phyloP scores from a whole-genome alignment of 2,329 filamentous ascomycete genomes.

The Penicillium griseofulvum region DNA sequence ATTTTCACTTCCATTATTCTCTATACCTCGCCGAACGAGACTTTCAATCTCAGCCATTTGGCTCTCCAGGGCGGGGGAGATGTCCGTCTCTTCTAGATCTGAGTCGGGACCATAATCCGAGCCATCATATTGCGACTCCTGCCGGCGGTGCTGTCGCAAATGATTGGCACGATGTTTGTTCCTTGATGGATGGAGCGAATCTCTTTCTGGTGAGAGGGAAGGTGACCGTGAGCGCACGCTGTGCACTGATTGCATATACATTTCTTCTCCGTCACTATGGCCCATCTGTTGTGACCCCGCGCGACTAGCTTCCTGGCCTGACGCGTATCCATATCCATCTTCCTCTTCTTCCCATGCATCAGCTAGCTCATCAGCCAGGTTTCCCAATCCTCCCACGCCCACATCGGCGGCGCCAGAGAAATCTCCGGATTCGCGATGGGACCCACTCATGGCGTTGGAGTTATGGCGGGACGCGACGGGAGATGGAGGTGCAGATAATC shows the following conservation, averaged over 20 bases:
- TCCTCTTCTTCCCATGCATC: constrained; percentile 58
- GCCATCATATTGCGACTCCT: constrained; percentile 53
- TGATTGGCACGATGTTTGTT: constrained; percentile 40
- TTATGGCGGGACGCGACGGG: constrained; percentile 40
- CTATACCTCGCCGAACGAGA: constrained; percentile 53
- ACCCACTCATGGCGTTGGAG: constrained; percentile 36
- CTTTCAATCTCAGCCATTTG: constrained; percentile 57
- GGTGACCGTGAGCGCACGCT: constrained; percentile 29
- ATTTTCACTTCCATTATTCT: constrained; percentile 51
- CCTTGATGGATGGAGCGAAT: constrained; percentile 35
- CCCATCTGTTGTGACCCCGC: constrained; percentile 32
- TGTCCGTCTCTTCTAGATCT: constrained; percentile 53
- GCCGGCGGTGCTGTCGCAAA: constrained; percentile 38
- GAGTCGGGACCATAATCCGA: constrained; percentile 59
- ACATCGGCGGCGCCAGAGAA: constrained; percentile 33
- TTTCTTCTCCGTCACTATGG: constrained; percentile 32
- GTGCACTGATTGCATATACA: constrained; percentile 27
- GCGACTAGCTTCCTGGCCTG: constrained; percentile 36
- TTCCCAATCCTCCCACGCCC: constrained; percentile 53
- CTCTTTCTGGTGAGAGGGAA: constrained; percentile 23
- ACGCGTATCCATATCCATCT: constrained; percentile 44
- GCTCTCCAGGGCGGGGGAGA: constrained; percentile 55
- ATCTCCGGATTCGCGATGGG: constrained; percentile 40
- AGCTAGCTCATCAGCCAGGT: constrained; percentile 62
- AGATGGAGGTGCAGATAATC: constrained; percentile 39